Conservation (phyloP, 306 rosid genomes). For the Cucumis hystrix region DNA sequence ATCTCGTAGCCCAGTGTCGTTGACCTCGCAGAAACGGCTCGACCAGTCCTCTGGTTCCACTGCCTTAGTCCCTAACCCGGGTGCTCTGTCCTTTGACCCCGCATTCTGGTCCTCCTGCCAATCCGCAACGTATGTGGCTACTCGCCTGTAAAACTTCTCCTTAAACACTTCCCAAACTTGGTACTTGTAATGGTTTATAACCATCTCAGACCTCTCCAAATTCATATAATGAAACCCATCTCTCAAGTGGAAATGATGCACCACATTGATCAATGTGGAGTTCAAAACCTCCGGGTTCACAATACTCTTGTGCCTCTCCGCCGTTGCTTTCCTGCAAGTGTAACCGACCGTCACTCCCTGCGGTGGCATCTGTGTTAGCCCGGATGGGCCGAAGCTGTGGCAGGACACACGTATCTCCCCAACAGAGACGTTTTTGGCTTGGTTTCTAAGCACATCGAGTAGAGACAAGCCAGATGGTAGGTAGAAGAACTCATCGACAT, state of each 20-base stretch:
- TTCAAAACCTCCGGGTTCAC: constrained; percentile 57
- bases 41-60: constrained; percentile 62
- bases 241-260: constrained; percentile 64
- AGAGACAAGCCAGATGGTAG: constrained; percentile 16
- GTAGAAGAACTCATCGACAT: constrained; percentile 61
- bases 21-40: constrained; percentile 53
- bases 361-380: constrained; percentile 20
- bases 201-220: constrained; percentile 24
- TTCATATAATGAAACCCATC: constrained; percentile 28
- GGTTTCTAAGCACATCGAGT: constrained; percentile 18
- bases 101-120: constrained; percentile 49
- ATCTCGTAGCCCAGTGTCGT: constrained; percentile 28
- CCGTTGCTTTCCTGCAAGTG: constrained; percentile 32
- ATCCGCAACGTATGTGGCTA: constrained; percentile 65
- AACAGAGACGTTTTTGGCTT: constrained; percentile 12
- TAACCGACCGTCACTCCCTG: constrained; percentile 63
- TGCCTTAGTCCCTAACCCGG: constrained; percentile 58
- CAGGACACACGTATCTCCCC: constrained; percentile 52
- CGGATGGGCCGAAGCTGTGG: constrained; percentile 66
- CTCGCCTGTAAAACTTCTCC: constrained; percentile 63
- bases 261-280: constrained; percentile 52
- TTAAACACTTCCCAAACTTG: constrained; percentile 83
- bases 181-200: constrained; percentile 74
- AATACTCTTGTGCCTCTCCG: constrained; percentile 80
- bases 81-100: constrained; percentile 67